These are phyloP conservation scores for Alternaria ventricosa DNA, from an alignment of 2,329 filamentous ascomycete genomes.

Conservation along the genomic window DNA sequence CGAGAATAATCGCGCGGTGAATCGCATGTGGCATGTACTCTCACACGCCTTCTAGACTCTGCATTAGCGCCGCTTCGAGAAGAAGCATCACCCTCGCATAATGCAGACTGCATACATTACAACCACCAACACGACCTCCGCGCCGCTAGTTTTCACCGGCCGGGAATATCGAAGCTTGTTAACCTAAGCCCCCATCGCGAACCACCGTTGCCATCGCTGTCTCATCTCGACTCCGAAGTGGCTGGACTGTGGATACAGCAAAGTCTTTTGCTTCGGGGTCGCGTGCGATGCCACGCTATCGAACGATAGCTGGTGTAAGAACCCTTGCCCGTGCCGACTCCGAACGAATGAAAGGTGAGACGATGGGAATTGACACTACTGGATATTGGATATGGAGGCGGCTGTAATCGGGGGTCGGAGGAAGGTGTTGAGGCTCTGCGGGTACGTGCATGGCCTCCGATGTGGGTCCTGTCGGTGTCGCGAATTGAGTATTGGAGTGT, in stretches of 20 bases:
- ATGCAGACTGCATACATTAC: not conserved
- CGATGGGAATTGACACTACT: not conserved
- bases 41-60: not conserved
- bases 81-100: not conserved
- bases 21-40: not conserved
- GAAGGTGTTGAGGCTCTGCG: not conserved
- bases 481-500: not conserved
- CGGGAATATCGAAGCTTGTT: not conserved
- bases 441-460: not conserved
- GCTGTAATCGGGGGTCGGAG: not conserved
- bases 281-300: not conserved
- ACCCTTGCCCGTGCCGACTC: not conserved
- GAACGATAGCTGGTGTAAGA: not conserved
- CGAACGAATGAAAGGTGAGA: not conserved
- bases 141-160: not conserved
- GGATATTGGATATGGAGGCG: not conserved
- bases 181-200: not conserved
- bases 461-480: not conserved
- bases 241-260: not conserved
- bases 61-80: constrained; percentile 5
- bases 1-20: constrained; percentile 3
- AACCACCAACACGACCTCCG: not conserved
- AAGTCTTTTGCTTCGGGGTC: not conserved
- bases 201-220: not conserved
- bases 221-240: not conserved